These are phyloP conservation scores for Kwoniella sp. DNA, from an alignment of 768 basidiomycete species.

Conservation along the genomic window DNA sequence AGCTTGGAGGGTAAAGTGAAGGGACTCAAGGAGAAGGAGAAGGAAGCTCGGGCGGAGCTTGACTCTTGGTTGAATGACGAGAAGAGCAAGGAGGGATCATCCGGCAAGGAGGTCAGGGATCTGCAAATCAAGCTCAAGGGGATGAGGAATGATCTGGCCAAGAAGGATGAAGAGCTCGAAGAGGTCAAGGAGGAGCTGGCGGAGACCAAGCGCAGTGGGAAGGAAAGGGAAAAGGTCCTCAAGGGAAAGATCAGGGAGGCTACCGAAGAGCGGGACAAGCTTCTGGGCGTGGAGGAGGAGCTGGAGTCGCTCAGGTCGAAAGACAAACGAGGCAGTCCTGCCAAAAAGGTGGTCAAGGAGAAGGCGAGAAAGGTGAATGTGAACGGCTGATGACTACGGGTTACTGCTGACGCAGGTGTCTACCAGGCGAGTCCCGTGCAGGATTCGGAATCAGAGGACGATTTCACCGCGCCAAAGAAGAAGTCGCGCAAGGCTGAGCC, in stretches of 20 bases:
- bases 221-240: constrained; percentile 30
- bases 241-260: constrained; percentile 31
- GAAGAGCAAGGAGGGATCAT: constrained; percentile 23
- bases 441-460: constrained; percentile 16
- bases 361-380: constrained; percentile 14
- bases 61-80: constrained; percentile 22
- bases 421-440: constrained; percentile 15
- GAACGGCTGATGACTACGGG: neutral
- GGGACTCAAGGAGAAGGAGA: constrained; percentile 26
- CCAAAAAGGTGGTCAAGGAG: constrained; percentile 5
- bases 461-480: constrained; percentile 16
- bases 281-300: constrained; percentile 24
- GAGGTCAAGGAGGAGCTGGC: constrained; percentile 34
- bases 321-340: neutral
- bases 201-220: constrained; percentile 18
- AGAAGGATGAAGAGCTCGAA: constrained; percentile 22
- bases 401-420: neutral
- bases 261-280: constrained; percentile 19
- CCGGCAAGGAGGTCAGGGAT: constrained; percentile 30
- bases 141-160: constrained; percentile 23
- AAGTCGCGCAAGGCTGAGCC: constrained; percentile 17
- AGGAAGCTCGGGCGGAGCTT: constrained; percentile 25
- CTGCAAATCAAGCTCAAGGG: constrained; percentile 21
- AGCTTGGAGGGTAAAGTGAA: constrained; percentile 24
- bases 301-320: constrained; percentile 1